Evolutionary conservation across 371 early-diverging fungal genomes (phyloP), one percentile per base, ranked within the genome.

Genomic region (Mortierella sp.): DNA sequence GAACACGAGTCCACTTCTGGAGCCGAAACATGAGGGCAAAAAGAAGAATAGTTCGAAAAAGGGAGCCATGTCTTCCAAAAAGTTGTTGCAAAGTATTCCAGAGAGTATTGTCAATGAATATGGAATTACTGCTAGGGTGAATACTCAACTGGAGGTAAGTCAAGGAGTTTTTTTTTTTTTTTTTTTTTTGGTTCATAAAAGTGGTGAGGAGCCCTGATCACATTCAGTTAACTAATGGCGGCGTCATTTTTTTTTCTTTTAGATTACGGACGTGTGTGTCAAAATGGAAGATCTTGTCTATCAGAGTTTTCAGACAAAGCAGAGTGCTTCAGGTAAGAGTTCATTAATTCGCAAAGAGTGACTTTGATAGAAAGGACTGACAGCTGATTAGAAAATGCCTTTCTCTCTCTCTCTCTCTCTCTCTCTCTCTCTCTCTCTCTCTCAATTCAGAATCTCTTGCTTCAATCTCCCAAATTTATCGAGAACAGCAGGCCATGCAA

Each of bases 51-150:
- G 45, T 26, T 64, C 65, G 25, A 76, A 72, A 55, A 59, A 60
- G 2, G 25, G 44, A 1, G 59, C 59, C 19, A 58, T 9, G 3
- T 9, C 60, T 4, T n/a, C 44, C 1, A 71, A 68, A 44, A 71
- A 68, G 44, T 37, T 30, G 2, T 1, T 55, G 28, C 57, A 48
- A 16, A 58, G 21, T 44, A 60, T 68, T 56, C 72, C 76, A 7
- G 77, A 76, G 45, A 76, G 53, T 37, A 45, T 62, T 26, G 65
- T 76, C 12, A 76, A 76, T 26, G 77, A 68, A 47, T 76, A 60
- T 59, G 77, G 77, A 11, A 55, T 76, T 15, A n/a, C 72, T 0
- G 45, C 28, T 26, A 68, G 68, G 19, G 48, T 68, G 4, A 62
- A 72, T 68, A 68, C 62, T n/a, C 15, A 64, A 19, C 51, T 76